Evolutionary conservation across 1,284 basidiomycete genomes (phyloP).

Genomic region (Ganoderma lucidum): DNA sequence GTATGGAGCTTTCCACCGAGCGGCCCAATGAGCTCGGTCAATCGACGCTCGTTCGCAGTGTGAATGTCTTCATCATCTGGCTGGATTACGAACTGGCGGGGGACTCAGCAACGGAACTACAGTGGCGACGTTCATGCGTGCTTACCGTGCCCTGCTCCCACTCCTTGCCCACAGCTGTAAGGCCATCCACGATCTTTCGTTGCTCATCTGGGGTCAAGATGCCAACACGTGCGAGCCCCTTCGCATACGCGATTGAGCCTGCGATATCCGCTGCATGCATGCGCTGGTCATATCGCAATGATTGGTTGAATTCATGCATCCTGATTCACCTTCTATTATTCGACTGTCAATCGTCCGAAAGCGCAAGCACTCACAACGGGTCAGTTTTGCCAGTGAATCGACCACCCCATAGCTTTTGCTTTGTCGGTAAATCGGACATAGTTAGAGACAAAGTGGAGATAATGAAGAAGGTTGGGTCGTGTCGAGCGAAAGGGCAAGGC

Average conservation of each 20-base stretch:
- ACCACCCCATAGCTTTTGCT: conserved; percentile 90
- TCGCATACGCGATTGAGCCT: conserved; percentile 96
- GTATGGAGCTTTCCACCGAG: conserved; percentile 96
- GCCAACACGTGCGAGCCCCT: conserved; percentile 80
- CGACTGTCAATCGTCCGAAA: neutral
- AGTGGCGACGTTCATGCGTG: conserved; percentile 19
- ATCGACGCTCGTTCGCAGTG: conserved; percentile 97
- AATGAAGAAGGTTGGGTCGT: neutral
- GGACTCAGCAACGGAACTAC: neutral
- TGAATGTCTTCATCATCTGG: conserved; percentile 98
- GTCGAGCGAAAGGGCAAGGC: neutral
- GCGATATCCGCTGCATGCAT: conserved; percentile 94
- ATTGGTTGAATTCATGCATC: conserved; percentile 97
- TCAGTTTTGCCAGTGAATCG: conserved; percentile 90
- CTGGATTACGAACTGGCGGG: conserved; percentile 69
- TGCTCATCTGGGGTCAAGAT: conserved; percentile 86
- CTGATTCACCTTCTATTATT: conserved; percentile 48
- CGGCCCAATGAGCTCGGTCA: conserved; percentile 93
- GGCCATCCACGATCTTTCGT: conserved; percentile 79
- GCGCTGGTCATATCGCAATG: conserved; percentile 92
- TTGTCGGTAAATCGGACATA: conserved; percentile 70
- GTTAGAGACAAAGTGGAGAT: neutral
- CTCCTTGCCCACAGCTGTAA: conserved; percentile 82
- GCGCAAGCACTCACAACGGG: conserved; percentile 68
- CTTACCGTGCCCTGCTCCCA: conserved; percentile 81